Evolutionary conservation across 306 rosid genomes (phyloP).

Genomic region (Quercus agrifolia): DNA sequence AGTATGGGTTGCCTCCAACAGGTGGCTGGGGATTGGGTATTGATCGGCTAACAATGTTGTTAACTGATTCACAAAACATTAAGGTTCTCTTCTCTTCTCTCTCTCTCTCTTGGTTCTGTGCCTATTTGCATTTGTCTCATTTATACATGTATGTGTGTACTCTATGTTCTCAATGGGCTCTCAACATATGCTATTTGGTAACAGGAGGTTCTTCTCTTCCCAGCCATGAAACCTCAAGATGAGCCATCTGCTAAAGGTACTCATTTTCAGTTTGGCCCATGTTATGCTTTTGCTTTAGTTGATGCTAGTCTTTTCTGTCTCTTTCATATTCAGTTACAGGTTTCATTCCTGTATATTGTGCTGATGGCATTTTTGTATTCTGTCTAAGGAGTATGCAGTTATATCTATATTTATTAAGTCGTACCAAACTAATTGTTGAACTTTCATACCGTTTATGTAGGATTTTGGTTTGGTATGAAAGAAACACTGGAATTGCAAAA

Average conservation of each 20-base stretch:
- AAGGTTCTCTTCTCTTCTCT: slow-evolving; percentile 45
- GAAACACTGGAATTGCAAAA: no score
- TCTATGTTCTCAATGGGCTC: not conserved
- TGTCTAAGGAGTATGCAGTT: no score
- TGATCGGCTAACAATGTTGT: slow-evolving; percentile 75
- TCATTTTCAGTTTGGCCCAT: not conserved
- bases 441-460: no score
- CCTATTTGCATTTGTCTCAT: no score
- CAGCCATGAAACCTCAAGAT: slow-evolving; percentile 93
- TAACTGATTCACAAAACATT: slow-evolving; percentile 86
- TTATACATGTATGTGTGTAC: not conserved
- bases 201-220: slow-evolving; percentile 96
- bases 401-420: no score
- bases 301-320: not conserved
- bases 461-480: no score
- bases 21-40: slow-evolving; percentile 99
- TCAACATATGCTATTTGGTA: slow-evolving; percentile 11
- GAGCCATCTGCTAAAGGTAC: slow-evolving; percentile 43
- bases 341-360: no score
- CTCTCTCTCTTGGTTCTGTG: not conserved
- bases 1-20: slow-evolving; percentile 96
- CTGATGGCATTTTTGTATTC: not conserved
- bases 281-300: not conserved
- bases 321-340: not conserved
- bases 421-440: no score